Base-by-base conservation (phyloP, 1,284 basidiomycete genomes). In the Trichosporon sp. region DNA sequence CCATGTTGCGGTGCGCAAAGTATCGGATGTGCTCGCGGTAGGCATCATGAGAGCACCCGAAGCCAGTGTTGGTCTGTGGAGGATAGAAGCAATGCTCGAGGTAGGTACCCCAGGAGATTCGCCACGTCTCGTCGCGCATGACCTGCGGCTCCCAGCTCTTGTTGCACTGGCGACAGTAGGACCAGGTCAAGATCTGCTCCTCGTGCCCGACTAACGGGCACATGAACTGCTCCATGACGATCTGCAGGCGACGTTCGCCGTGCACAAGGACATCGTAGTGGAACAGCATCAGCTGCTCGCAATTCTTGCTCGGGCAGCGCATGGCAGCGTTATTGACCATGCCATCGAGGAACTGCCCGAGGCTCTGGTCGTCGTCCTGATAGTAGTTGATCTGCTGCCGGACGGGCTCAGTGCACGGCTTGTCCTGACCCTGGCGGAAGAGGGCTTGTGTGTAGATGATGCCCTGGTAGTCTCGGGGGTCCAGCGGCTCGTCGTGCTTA, bases 21-120 rank as follows among this genome's bases (percentile, higher is more conserved):
- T 92, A 98, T 46, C 96, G 88, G 65, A 94, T 88, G 72, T 98
- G 94, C 73, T 97, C 89, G 66, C 89, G 86, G 76, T 94, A 96
- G 62, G 95, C 91, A 75, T 99, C 96, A 80, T 99, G 96, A 60
- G 88, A 85, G 76, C 96, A 99, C 2, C 88, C 87, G 66, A 80
- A 79, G 1, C 78, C 79, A 1, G 78, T 76, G 13, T 69, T 59
- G 74, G 92, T 96, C 75, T 95, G 95, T 40, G 90, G 93, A 89
- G 79, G 95, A 91, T 73, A 92, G 84, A 81, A 80, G 66, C 75
- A 79, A 62, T 80, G 78, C 67, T 80, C 79, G 23, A 81, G 73
- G 58, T 81, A 81, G 16, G 78, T 69, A 0, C 80, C 78, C 79
- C 80, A 81, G 3, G 79, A 81, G 68, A 81, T 74, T 59, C 79